A percentile compares a stretch with the other conserved stretches of the same genome.
phyloP scores from a whole-genome alignment of 331 rosid genomes.

The Spiraea crenata region DNA sequence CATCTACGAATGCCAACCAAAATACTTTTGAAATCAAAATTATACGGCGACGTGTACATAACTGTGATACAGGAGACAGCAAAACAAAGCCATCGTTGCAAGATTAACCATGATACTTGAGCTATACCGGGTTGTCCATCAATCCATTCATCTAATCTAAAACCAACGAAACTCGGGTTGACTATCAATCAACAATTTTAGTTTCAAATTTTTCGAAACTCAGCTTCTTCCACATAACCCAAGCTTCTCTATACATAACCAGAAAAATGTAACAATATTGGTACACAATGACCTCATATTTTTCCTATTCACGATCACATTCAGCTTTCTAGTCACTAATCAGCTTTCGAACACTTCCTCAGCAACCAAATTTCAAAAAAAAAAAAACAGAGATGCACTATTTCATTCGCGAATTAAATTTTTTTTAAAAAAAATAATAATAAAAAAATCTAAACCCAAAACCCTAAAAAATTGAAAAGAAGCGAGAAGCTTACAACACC shows the following conservation, averaged over 20 bases:
- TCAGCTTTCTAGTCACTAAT: not conserved
- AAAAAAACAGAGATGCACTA: not conserved
- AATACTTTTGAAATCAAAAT: not conserved
- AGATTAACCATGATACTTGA: not conserved
- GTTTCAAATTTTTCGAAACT: too few relatives aligned
- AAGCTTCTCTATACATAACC: too few relatives aligned
- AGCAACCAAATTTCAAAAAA: not conserved
- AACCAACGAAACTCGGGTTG: too few relatives aligned
- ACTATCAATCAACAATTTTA: too few relatives aligned
- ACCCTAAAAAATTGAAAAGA: not conserved
- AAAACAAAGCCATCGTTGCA: not conserved
- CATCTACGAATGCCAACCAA: too few relatives aligned
- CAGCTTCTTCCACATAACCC: too few relatives aligned
- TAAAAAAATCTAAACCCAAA: not conserved
- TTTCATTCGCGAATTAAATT: not conserved
- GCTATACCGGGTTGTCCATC: too few relatives aligned
- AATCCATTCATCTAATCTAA: too few relatives aligned
- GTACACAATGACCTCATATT: not conserved
- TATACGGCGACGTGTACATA: not conserved
- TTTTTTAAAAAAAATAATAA: too few relatives aligned
- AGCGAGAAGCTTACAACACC: constrained; percentile 58
- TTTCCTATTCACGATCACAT: not conserved
- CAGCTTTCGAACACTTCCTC: not conserved
- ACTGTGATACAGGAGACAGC: not conserved
- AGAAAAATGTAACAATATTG: too few relatives aligned